Percentiles rank a stretch among this genome's conserved stretches.
Conservation (phyloP, 441 rosid species). For the Raphanus hybrid region DNA sequence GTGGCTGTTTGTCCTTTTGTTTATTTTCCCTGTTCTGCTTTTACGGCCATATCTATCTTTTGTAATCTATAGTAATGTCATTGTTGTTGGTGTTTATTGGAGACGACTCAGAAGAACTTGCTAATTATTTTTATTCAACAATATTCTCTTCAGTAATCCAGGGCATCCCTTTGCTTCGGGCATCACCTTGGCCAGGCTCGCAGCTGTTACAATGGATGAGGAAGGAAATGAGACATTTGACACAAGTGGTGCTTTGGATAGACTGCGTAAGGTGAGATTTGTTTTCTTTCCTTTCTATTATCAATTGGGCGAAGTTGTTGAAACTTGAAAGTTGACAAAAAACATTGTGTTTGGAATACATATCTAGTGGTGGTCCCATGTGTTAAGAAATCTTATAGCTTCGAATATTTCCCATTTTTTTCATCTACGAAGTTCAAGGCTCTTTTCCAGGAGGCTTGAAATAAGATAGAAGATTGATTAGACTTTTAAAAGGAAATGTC, state of each 20-base stretch:
- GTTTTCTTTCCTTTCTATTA: slow-evolving; percentile 34
- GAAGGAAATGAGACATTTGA: slow-evolving; percentile 98
- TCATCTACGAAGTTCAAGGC: slow-evolving; percentile 16
- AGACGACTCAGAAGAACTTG: slow-evolving; percentile 18
- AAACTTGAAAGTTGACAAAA: slow-evolving; percentile 19
- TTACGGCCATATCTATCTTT: slow-evolving; percentile 18
- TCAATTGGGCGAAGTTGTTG: slow-evolving; percentile 9
- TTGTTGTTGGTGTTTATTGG: slow-evolving; percentile 17
- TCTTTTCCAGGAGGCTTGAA: slow-evolving; percentile 20
- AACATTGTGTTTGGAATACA: slow-evolving; percentile 19
- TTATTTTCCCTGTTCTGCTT: slow-evolving; percentile 18
- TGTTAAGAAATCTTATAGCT: slow-evolving; percentile 6
- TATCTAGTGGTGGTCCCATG: slow-evolving; percentile 19
- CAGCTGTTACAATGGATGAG: slow-evolving; percentile 98
- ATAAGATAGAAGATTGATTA: slow-evolving; percentile 7
- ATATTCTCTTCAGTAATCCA: slow-evolving; percentile 63
- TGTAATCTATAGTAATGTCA: slow-evolving; percentile 18
- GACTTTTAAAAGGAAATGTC: no score
- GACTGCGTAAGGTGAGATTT: slow-evolving; percentile 81
- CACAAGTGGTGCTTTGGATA: slow-evolving; percentile 97
- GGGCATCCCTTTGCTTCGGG: slow-evolving; percentile 94
- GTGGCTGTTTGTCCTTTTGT: slow-evolving; percentile 38
- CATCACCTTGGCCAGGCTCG: slow-evolving; percentile 92
- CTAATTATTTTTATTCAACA: slow-evolving; percentile 34
- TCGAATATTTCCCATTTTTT: not conserved